These are phyloP conservation scores for Lachancea sp. DNA, from an alignment of 805 yeast species.

Conservation along the genomic window DNA sequence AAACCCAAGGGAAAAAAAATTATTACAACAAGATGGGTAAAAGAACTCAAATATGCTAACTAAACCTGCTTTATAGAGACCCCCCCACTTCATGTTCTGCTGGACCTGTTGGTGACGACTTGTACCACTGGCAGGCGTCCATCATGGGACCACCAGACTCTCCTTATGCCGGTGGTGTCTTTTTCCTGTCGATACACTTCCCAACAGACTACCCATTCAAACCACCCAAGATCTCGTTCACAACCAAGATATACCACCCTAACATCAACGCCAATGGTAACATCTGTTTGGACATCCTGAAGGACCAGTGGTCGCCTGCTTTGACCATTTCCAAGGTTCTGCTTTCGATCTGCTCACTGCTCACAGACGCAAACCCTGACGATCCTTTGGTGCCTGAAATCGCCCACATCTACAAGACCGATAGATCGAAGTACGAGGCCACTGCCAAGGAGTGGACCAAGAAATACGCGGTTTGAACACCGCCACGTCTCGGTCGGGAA, in stretches of 20 bases:
- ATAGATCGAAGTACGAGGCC: slow-evolving; percentile 88
- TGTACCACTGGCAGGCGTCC: slow-evolving; percentile 99
- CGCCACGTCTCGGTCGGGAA: neutral
- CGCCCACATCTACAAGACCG: slow-evolving; percentile 93
- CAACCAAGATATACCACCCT: slow-evolving; percentile 95
- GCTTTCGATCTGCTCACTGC: slow-evolving; percentile 87
- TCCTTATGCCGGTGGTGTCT: slow-evolving; percentile 85
- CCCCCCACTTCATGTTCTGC: slow-evolving; percentile 99
- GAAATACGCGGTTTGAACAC: slow-evolving; percentile 81
- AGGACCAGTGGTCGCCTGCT: slow-evolving; percentile 99
- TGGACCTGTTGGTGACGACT: slow-evolving; percentile 96
- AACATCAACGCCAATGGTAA: slow-evolving; percentile 94
- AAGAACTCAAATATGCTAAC: slow-evolving; percentile 2
- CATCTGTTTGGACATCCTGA: slow-evolving; percentile 92
- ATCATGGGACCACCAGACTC: slow-evolving; percentile 99
- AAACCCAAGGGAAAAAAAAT: neutral
- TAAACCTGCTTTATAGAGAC: slow-evolving; percentile 49
- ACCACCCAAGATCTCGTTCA: slow-evolving; percentile 91
- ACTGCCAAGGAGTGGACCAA: slow-evolving; percentile 98
- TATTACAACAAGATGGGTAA: too few relatives aligned
- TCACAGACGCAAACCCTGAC: slow-evolving; percentile 97
- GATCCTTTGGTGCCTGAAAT: slow-evolving; percentile 98
- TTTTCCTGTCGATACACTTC: slow-evolving; percentile 92
- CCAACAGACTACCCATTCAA: slow-evolving; percentile 99
- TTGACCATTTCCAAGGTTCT: slow-evolving; percentile 92